Base-by-base conservation (phyloP, 164 flowering plant genomes). In the Nelumbo lutea region DNA sequence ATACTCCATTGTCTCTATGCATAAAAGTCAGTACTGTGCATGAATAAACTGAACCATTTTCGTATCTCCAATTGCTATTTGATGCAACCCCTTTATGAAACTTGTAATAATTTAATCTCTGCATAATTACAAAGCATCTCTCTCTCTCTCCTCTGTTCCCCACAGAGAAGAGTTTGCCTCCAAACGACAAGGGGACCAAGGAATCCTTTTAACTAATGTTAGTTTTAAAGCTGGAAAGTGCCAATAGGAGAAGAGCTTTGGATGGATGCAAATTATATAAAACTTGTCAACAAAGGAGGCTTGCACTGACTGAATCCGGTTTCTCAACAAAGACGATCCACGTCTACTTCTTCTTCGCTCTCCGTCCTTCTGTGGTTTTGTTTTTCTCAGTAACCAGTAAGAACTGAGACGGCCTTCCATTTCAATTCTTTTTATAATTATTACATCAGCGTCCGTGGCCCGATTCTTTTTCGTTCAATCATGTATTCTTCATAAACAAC, bases 161-260 rank as follows among this genome's bases (percentile, higher is more conserved):
- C 27, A 52, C 60, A 53, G 63, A 64, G 57, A 65, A 77, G 75
- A 77, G 81, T 77, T 75, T 72, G 71, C 58, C 78, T 70, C 62
- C 78, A 71, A 71, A 81, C 68, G 83, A 82, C 85, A 50, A 61
- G 77, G 81, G 77, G 64, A 55, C 71, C 72, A 71, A 67, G 73
- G 83, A 78, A 82, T 76, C 79, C 78, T 58, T 59, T 61, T 65
- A 27, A 27, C 27, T 27, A 27, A 27, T 27, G 27, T 68, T 65
- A 38, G 2, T 39, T 9, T 51, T 50, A 42, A 14, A 59, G 55
- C 51, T 66, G 27, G 55, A 6, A 38, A 55, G 5, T 40, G 11
- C 64, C 60, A 81, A 65, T 64, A 42, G 40, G 78, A 72, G 79
- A 70, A 65, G 78, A 69, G 27, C 73, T 62, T 75, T 65, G 42